Evolutionary conservation across 768 basidiomycete genomes (phyloP).

Genomic region (Boletales sp.): DNA sequence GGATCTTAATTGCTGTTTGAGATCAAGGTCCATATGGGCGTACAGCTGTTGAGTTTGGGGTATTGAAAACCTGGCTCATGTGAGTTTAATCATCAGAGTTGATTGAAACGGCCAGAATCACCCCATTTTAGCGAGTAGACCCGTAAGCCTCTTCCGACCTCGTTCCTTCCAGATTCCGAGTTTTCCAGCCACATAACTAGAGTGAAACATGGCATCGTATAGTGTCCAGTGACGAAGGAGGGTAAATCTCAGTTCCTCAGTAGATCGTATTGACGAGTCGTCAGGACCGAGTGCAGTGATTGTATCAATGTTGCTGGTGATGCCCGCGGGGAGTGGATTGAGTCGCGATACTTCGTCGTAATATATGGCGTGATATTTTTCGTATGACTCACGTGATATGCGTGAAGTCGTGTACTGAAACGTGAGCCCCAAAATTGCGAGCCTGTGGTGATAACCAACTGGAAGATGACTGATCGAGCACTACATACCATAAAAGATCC

Average conservation of each 20-base stretch:
- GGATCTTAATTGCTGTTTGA: constrained; percentile 74
- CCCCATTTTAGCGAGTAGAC: constrained; percentile 98
- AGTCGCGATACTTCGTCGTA: constrained; percentile 91
- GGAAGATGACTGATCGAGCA: not conserved
- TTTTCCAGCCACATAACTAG: constrained; percentile 91
- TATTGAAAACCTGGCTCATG: constrained; percentile 76
- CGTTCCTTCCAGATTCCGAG: constrained; percentile 96
- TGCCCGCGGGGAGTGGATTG: constrained; percentile 57
- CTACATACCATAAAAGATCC: constrained; percentile 81
- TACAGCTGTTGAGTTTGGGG: constrained; percentile 92
- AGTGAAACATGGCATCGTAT: constrained; percentile 98
- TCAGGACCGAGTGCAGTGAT: constrained; percentile 68
- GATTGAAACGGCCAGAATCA: constrained; percentile 34
- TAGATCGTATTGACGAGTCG: constrained; percentile 75
- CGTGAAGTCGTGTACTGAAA: constrained; percentile 87
- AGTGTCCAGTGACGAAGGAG: constrained; percentile 97
- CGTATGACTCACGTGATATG: constrained; percentile 85
- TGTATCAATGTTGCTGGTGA: constrained; percentile 36
- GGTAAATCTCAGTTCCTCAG: constrained; percentile 91
- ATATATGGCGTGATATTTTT: constrained; percentile 74
- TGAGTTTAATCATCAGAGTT: constrained; percentile 6
- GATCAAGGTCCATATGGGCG: constrained; percentile 93
- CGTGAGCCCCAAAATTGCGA: constrained; percentile 90
- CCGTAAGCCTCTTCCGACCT: constrained; percentile 84
- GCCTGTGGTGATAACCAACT: constrained; percentile 44